Evolutionary conservation across 2,329 filamentous ascomycete species (phyloP).

Genomic region (Paecilomyces dactylethromorphus): DNA sequence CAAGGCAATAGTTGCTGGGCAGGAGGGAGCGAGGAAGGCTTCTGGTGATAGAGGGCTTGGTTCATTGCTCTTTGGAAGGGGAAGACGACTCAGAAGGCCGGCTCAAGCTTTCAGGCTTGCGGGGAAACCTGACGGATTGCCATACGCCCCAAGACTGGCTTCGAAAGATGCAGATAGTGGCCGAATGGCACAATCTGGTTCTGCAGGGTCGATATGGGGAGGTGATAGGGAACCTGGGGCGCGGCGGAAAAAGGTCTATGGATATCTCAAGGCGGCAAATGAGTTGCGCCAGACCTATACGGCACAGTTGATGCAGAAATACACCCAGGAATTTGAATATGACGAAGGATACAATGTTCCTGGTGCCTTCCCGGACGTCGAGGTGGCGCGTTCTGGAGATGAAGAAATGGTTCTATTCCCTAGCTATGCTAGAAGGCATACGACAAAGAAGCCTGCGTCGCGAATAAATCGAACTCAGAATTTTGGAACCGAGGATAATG

Average conservation of each 20-base stretch:
- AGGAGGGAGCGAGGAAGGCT: constrained; percentile 44
- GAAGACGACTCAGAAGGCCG: constrained; percentile 13
- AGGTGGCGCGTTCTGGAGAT: constrained; percentile 70
- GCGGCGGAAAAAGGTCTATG: constrained; percentile 71
- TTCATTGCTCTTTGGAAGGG: constrained; percentile 17
- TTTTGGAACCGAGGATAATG: constrained; percentile 25
- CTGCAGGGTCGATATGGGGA: constrained; percentile 16
- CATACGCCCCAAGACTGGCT: not conserved
- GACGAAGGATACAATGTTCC: constrained; percentile 53
- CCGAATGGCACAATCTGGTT: constrained; percentile 18
- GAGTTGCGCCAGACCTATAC: constrained; percentile 64
- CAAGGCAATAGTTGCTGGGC: constrained; percentile 60
- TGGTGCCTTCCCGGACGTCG: constrained; percentile 74
- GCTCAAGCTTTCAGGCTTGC: not conserved
- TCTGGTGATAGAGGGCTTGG: constrained; percentile 12
- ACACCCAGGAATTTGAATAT: constrained; percentile 28
- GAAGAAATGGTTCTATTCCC: constrained; percentile 95
- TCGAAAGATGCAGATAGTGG: constrained; percentile 11
- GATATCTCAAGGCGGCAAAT: constrained; percentile 65
- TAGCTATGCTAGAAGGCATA: constrained; percentile 76
- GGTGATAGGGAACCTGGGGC: constrained; percentile 54
- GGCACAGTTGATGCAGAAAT: constrained; percentile 47
- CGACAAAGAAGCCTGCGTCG: constrained; percentile 44
- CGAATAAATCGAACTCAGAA: constrained; percentile 20
- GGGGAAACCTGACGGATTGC: not conserved